Evolutionary conservation across 164 flowering plant species (phyloP).

Genomic region (Saururus chinensis): DNA sequence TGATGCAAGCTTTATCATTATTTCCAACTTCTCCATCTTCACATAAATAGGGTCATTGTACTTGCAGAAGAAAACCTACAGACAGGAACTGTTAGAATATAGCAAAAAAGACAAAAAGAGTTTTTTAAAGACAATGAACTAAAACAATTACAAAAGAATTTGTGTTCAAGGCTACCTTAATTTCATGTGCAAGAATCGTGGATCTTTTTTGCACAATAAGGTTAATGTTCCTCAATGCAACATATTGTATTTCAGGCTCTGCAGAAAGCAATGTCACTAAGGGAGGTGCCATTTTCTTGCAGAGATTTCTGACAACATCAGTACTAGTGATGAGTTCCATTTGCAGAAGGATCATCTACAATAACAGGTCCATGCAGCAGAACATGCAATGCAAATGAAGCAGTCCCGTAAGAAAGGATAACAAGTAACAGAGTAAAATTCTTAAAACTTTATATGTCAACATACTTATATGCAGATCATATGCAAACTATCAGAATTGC

Average conservation of each 20-base stretch:
- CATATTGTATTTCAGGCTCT: constrained; percentile 99
- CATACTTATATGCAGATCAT: too few species aligned
- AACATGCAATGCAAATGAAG: background rate
- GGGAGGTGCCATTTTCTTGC: constrained; percentile 99
- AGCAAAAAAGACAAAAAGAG: background rate
- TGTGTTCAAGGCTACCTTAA: constrained; percentile 51
- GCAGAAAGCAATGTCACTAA: constrained; percentile 98
- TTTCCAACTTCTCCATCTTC: constrained; percentile 93
- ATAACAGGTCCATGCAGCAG: constrained; percentile 4
- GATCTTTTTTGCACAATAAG: constrained; percentile 95
- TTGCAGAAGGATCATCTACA: constrained; percentile 99
- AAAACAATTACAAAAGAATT: background rate
- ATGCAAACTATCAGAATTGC: too few species aligned
- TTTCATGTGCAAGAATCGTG: constrained; percentile 98
- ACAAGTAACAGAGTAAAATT: too few species aligned
- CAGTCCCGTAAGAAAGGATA: too few species aligned
- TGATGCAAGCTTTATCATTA: constrained; percentile 98
- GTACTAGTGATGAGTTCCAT: constrained; percentile 98
- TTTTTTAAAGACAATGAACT: background rate
- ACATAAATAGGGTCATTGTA: constrained; percentile 99
- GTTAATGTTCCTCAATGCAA: constrained; percentile 91
- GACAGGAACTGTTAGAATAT: constrained; percentile 1
- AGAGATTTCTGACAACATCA: constrained; percentile 94
- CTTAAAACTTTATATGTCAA: too few species aligned
- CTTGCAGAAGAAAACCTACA: constrained; percentile 97